Conservation (phyloP, 208 protist species). For the Leishmania guyanensis region DNA sequence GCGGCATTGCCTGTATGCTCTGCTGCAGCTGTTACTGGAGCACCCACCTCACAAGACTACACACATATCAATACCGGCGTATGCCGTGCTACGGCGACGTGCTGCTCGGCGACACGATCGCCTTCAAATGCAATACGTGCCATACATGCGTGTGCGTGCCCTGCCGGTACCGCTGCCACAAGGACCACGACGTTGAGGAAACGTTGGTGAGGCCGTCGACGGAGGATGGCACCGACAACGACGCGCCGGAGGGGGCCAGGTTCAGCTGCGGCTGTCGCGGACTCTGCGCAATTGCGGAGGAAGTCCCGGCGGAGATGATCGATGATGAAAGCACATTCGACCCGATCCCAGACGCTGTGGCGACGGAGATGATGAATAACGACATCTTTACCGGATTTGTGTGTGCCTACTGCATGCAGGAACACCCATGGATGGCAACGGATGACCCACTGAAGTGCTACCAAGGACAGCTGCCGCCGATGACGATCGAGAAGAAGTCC, state of each 20-base stretch:
- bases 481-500: constrained; percentile 21
- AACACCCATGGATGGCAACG: constrained; percentile 73
- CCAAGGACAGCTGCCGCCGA: constrained; percentile 53
- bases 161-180: constrained; percentile 85
- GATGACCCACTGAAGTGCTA: constrained; percentile 68
- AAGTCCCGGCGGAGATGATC: constrained; percentile 42
- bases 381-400: constrained; percentile 85
- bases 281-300: constrained; percentile 61
- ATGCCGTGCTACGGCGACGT: constrained; percentile 87
- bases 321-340: constrained; percentile 41
- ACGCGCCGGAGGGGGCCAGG: constrained; percentile 32
- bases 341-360: constrained; percentile 41
- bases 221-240: constrained; percentile 60
- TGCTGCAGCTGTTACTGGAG: constrained; percentile 84
- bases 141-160: constrained; percentile 70
- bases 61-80: constrained; percentile 50
- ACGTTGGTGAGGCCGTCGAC: constrained; percentile 34
- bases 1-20: constrained; percentile 76
- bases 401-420: constrained; percentile 81
- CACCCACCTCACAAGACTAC: constrained; percentile 66
- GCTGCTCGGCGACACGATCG: constrained; percentile 62
- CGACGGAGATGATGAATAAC: constrained; percentile 68
- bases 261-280: constrained; percentile 86
- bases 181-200: constrained; percentile 59
- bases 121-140: constrained; percentile 74